Percentiles rank a stretch among this genome's conserved stretches.
Evolutionary conservation across 345 rosid species (phyloP).

Genomic region (Citrus sinensis): DVS_A1.0 CM039163.1:40755001-40755500

Average conservation of each 20-base stretch:
- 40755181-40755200: not conserved
- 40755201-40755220: slow-evolving; percentile 13
- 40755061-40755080: not conserved
- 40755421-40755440: not conserved
- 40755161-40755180: slow-evolving; percentile 1
- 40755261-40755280: not conserved
- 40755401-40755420: not conserved
- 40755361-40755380: not conserved
- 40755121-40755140: not conserved
- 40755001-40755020: not conserved
- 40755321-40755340: slow-evolving; percentile 3
- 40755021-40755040: not conserved
- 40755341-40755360: not conserved
- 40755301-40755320: not conserved
- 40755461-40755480: slow-evolving; percentile 67
- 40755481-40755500: slow-evolving; percentile 57
- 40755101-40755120: not conserved
- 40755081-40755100: not conserved
- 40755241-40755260: slow-evolving; percentile 1
- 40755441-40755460: slow-evolving; percentile 23
- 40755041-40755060: not conserved
- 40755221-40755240: not conserved
- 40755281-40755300: not conserved
- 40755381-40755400: not conserved
- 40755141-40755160: not conserved